Conservation (phyloP, 2,329 filamentous ascomycete genomes). For the Sporothrix mexicana region DNA sequence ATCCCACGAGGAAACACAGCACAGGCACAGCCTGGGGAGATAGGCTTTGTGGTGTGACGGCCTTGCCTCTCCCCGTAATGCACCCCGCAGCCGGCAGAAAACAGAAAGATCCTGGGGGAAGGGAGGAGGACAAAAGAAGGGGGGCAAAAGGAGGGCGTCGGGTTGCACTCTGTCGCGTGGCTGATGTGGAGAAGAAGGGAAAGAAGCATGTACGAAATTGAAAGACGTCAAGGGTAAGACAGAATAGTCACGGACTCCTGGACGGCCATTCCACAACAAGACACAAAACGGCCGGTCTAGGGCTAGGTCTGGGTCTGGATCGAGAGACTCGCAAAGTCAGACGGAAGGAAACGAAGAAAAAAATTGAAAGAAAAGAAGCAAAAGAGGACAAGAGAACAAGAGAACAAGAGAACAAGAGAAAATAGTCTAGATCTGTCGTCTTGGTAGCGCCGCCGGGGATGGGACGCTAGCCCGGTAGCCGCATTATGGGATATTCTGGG, state of each 20-base stretch:
- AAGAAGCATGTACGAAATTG: neutral
- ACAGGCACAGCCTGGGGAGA: neutral
- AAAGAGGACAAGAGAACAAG: too few species aligned
- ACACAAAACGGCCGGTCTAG: neutral
- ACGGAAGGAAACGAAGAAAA: neutral
- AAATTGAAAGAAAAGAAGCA: neutral
- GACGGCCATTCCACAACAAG: neutral
- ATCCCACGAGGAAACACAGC: neutral
- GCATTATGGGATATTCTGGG: conserved; percentile 1
- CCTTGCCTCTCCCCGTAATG: neutral
- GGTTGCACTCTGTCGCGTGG: neutral
- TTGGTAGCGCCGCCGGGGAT: neutral
- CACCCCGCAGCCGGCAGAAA: neutral
- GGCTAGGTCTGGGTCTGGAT: neutral
- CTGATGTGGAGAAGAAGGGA: neutral
- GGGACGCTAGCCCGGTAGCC: conserved; percentile 6
- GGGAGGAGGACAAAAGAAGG: neutral
- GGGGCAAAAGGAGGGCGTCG: neutral
- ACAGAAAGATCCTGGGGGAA: neutral
- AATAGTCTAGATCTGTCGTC: neutral
- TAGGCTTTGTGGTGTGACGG: neutral
- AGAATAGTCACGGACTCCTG: neutral
- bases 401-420: neutral
- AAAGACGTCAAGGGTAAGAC: neutral
- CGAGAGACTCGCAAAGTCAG: neutral